Evolutionary conservation across 2,329 filamentous ascomycete genomes (phyloP).

Genomic region (Microcyclosporella mali): DNA sequence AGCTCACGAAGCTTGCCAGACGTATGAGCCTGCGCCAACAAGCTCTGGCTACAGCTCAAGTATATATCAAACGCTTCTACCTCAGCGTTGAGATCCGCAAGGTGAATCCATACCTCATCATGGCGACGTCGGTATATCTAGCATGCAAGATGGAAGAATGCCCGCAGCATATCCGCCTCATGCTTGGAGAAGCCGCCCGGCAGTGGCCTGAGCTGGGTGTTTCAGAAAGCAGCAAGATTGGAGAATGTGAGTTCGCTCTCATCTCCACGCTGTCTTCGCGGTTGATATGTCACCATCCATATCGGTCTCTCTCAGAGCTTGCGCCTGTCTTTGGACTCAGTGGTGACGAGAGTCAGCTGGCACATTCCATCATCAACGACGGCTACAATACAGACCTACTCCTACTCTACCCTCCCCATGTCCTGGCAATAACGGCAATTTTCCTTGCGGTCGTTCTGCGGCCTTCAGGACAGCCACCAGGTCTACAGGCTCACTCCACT

Average conservation of each 20-base stretch:
- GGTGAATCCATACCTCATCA: slow-evolving; percentile 87
- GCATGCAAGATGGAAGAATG: slow-evolving; percentile 98
- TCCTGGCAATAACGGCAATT: slow-evolving; percentile 80
- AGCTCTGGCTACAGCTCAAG: slow-evolving; percentile 84
- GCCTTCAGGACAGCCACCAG: slow-evolving; percentile 48
- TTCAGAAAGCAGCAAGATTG: slow-evolving; percentile 74
- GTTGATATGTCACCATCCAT: slow-evolving; percentile 85
- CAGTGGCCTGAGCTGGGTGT: slow-evolving; percentile 75
- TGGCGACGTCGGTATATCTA: slow-evolving; percentile 89
- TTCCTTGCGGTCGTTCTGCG: slow-evolving; percentile 77
- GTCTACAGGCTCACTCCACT: slow-evolving; percentile 39
- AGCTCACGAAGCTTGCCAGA: slow-evolving; percentile 76
- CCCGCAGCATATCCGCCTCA: slow-evolving; percentile 88
- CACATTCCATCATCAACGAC: slow-evolving; percentile 83
- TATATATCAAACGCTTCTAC: slow-evolving; percentile 94
- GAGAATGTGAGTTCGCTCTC: slow-evolving; percentile 88
- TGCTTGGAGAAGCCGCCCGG: slow-evolving; percentile 77
- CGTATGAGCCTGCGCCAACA: slow-evolving; percentile 82
- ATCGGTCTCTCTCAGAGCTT: slow-evolving; percentile 69
- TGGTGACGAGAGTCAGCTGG: slow-evolving; percentile 71
- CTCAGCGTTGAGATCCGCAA: slow-evolving; percentile 81
- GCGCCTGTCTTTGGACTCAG: slow-evolving; percentile 63
- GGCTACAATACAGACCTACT: slow-evolving; percentile 90
- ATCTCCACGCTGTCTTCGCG: slow-evolving; percentile 89
- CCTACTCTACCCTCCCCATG: slow-evolving; percentile 75